phyloP scores from a whole-genome alignment of 2,329 filamentous ascomycete genomes.

The Calonectria pseudoturangicola region DNA sequence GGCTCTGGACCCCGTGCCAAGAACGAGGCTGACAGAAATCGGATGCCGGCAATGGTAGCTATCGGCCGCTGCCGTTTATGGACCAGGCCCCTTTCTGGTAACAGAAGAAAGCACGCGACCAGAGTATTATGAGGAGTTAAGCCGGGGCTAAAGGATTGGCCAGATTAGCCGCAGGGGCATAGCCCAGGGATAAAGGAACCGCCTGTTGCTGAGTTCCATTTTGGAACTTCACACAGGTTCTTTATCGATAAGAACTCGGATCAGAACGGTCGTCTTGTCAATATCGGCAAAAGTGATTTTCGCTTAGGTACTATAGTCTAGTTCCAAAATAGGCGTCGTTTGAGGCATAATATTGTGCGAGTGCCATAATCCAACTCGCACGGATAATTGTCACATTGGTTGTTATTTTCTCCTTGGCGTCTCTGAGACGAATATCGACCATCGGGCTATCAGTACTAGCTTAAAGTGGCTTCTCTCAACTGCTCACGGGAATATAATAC shows the following conservation, averaged over 20 bases:
- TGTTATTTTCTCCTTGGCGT: too few species aligned
- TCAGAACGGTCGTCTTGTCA: not conserved
- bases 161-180: not conserved
- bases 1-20: not conserved
- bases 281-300: too few species aligned
- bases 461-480: too few species aligned
- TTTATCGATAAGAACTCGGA: not conserved
- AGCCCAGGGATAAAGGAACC: not conserved
- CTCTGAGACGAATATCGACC: too few species aligned
- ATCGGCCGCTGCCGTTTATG: not conserved
- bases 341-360: too few species aligned
- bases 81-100: not conserved
- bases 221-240: constrained; percentile 3
- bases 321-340: too few species aligned
- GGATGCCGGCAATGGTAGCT: not conserved
- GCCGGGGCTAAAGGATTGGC: not conserved
- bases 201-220: not conserved
- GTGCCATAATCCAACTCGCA: too few species aligned
- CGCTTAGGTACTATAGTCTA: too few species aligned
- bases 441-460: too few species aligned
- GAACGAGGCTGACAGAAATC: not conserved
- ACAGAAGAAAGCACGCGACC: not conserved
- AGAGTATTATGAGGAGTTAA: not conserved
- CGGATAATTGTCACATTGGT: too few species aligned
- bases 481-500: too few species aligned